These are phyloP conservation scores for Malbranchea zuffiana DNA, from an alignment of 2,329 filamentous ascomycete genomes.

Conservation along the genomic window DNA sequence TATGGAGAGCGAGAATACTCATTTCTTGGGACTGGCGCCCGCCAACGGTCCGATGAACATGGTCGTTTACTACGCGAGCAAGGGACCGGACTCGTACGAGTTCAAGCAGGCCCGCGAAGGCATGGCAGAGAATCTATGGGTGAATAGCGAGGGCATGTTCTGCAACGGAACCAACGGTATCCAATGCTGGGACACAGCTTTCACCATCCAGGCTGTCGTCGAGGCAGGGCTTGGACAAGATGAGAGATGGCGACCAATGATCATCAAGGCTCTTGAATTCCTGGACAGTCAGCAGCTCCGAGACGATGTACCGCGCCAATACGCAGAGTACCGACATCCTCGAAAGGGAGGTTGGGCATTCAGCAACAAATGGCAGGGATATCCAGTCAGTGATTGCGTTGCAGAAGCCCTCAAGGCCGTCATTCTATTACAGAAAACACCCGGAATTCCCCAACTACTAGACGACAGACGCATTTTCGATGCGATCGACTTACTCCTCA, in stretches of 20 bases:
- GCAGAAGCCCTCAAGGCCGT: slow-evolving; percentile 10
- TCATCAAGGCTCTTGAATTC: slow-evolving; percentile 8
- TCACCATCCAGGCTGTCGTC: slow-evolving; percentile 6
- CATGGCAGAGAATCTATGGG: not conserved
- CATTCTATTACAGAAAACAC: slow-evolving; percentile 6
- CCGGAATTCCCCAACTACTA: slow-evolving; percentile 8
- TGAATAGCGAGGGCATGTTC: slow-evolving; percentile 4
- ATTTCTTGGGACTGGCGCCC: not conserved
- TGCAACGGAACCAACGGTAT: slow-evolving; percentile 4
- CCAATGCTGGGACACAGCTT: slow-evolving; percentile 6
- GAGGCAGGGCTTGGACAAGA: slow-evolving; percentile 2
- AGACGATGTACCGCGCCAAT: not conserved
- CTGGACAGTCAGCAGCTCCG: slow-evolving; percentile 8
- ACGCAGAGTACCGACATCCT: slow-evolving; percentile 5
- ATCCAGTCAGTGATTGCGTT: slow-evolving; percentile 8
- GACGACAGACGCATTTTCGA: slow-evolving; percentile 9
- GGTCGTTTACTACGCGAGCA: slow-evolving; percentile 1
- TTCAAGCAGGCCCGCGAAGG: not conserved
- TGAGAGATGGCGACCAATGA: not conserved
- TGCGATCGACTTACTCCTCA: slow-evolving; percentile 10
- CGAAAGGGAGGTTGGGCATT: slow-evolving; percentile 9
- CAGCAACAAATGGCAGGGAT: slow-evolving; percentile 6
- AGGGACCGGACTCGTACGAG: slow-evolving; percentile 2
- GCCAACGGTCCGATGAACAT: slow-evolving; percentile 5
- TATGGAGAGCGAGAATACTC: slow-evolving; percentile 4